Base-by-base conservation (phyloP, 352 stramenopile species). In the Phytophthora meadii region DNA sequence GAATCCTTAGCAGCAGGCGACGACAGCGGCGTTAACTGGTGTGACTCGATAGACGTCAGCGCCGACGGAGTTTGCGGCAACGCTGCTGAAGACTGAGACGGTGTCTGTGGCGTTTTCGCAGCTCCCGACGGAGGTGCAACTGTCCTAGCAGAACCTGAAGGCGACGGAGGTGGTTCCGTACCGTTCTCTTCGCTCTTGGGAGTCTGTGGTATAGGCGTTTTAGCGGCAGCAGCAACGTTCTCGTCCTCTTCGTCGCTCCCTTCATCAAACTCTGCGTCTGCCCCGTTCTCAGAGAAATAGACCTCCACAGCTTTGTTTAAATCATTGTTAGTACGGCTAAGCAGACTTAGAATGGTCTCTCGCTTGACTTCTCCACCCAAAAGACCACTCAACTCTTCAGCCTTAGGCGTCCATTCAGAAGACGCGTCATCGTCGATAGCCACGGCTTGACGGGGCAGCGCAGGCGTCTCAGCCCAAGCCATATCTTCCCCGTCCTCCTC, bases 291-390 rank as follows among this genome's bases (percentile, higher is more conserved):
- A 1, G 70, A 68, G 49, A 95, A 95, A 55, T 87, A 94, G 32
- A 93, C 76, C 53, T 94, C 86, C 25, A 93, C 86, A 0, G 88
- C 82, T 54, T 89, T 88, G 42, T 92, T 78, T 37, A 94, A 48
- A 45, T 95, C 84, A 59, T 88, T 79, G 22, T 79, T 77, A n/a
- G 86, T 90, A 54, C 86, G 79, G 6, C 60, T 67, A 27, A 95
- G 65, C 27, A 95, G 67, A 27, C 46, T 69, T 30, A 81, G 36
- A 45, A 95, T 89, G 17, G 77, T 54, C 19, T 87, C 72, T 30
- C 75, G 72, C 50, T 76, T 67, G 3, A 93, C 77, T 54, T 92
- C 72, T 39, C 83, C 84, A 19, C 84, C 86, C 27, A 95, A 79
- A 11, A 95, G 70, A n/a, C 89, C 82, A 34, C 74, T 88, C 1